phyloP scores from a whole-genome alignment of 805 yeast genomes.

The Hanseniaspora lindneri region DNA sequence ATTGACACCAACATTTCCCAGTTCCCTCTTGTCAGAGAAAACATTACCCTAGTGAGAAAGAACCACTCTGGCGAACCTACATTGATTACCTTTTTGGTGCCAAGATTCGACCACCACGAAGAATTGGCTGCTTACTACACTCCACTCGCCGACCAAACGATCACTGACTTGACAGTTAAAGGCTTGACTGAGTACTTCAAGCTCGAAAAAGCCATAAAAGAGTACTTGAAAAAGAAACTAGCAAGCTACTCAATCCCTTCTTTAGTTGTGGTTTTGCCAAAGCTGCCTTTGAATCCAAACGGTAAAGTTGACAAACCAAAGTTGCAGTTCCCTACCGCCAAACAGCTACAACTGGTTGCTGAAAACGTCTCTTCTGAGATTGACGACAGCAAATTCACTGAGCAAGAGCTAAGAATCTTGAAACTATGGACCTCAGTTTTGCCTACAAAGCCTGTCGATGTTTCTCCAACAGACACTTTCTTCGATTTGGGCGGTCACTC shows the following conservation, averaged over 20 bases:
- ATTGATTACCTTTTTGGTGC: slow-evolving; percentile 82
- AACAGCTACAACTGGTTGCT: slow-evolving; percentile 70
- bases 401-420: slow-evolving; percentile 53
- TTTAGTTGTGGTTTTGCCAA: slow-evolving; percentile 72
- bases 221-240: slow-evolving; percentile 73
- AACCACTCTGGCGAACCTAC: slow-evolving; percentile 89
- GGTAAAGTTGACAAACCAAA: slow-evolving; percentile 98
- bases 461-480: slow-evolving; percentile 74
- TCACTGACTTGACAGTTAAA: slow-evolving; percentile 53
- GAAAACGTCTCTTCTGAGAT: slow-evolving; percentile 34
- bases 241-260: slow-evolving; percentile 93
- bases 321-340: slow-evolving; percentile 85
- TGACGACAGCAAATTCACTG: slow-evolving; percentile 45
- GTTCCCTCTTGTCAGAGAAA: slow-evolving; percentile 85
- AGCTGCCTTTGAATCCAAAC: slow-evolving; percentile 89
- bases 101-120: slow-evolving; percentile 46
- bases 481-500: slow-evolving; percentile 98
- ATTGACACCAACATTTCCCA: slow-evolving; percentile 95
- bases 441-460: slow-evolving; percentile 72
- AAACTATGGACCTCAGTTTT: slow-evolving; percentile 78
- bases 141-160: slow-evolving; percentile 33
- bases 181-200: slow-evolving; percentile 69
- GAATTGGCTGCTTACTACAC: slow-evolving; percentile 35
- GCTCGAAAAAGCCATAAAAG: slow-evolving; percentile 67
- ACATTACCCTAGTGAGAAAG: slow-evolving; percentile 79